Evolutionary conservation across 495 filamentous ascomycete genomes (phyloP).

Genomic region (Trichoderma virens): DNA sequence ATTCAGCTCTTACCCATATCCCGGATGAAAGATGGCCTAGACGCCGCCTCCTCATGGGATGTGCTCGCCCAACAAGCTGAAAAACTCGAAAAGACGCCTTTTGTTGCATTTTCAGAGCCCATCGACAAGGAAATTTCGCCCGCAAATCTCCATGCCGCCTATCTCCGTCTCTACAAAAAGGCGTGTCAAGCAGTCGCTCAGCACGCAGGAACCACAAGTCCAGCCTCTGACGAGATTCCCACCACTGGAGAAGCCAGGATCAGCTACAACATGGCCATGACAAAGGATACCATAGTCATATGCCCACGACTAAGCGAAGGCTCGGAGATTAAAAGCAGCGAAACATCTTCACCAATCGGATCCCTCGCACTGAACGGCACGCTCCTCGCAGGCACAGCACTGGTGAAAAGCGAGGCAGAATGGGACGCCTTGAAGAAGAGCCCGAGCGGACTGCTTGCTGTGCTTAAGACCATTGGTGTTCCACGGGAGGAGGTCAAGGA

Average conservation of each 20-base stretch:
- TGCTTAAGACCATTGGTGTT: slow-evolving; percentile 56
- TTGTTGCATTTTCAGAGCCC: slow-evolving; percentile 21
- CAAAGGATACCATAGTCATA: slow-evolving; percentile 57
- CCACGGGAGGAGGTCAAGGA: slow-evolving; percentile 19
- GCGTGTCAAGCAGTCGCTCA: slow-evolving; percentile 31
- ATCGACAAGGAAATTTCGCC: slow-evolving; percentile 21
- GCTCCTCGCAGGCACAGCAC: slow-evolving; percentile 67
- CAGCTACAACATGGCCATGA: slow-evolving; percentile 78
- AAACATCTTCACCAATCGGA: slow-evolving; percentile 40
- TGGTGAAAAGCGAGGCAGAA: slow-evolving; percentile 67
- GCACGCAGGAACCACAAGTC: neutral
- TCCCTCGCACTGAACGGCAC: slow-evolving; percentile 68
- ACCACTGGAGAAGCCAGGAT: slow-evolving; percentile 44
- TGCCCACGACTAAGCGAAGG: slow-evolving; percentile 52
- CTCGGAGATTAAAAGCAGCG: slow-evolving; percentile 19
- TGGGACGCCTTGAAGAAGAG: slow-evolving; percentile 55
- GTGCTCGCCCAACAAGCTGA: slow-evolving; percentile 46
- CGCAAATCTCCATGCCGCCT: slow-evolving; percentile 23
- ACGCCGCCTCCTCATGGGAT: slow-evolving; percentile 29
- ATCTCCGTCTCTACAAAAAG: slow-evolving; percentile 44
- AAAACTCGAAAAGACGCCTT: slow-evolving; percentile 16
- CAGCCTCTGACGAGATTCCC: neutral
- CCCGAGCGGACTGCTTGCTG: slow-evolving; percentile 39
- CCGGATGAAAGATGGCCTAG: slow-evolving; percentile 50
- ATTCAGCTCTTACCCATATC: slow-evolving; percentile 69